Percentiles rank a stretch among this genome's conserved stretches.
Conservation (phyloP, 192 early-diverging fungal species). For the Lunasporangiospora selenospora region DNA sequence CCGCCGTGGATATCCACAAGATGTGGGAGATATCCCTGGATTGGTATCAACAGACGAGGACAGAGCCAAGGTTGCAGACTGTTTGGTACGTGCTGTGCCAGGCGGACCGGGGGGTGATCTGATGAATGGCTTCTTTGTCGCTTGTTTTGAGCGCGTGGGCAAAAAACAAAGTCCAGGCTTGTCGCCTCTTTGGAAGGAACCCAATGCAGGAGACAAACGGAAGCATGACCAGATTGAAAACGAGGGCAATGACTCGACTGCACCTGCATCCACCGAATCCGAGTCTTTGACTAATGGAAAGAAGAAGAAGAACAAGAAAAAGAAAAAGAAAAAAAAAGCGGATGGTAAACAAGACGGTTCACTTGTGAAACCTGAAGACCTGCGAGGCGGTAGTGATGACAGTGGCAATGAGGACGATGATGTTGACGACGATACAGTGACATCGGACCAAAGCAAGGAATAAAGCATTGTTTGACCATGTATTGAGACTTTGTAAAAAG, state of each 20-base stretch:
- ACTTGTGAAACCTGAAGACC: too few relatives aligned
- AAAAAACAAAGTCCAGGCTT: slow-evolving; percentile 18
- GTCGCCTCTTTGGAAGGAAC: slow-evolving; percentile 21
- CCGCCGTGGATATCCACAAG: slow-evolving; percentile 72
- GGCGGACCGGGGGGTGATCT: slow-evolving; percentile 83
- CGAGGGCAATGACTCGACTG: background rate
- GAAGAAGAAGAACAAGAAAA: slow-evolving; percentile 49
- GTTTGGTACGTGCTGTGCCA: slow-evolving; percentile 69
- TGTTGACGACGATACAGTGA: too few relatives aligned
- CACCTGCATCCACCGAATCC: background rate
- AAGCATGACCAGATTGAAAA: slow-evolving; percentile 7
- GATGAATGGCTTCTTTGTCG: slow-evolving; percentile 98
- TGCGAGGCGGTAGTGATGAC: too few relatives aligned
- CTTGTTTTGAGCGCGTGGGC: slow-evolving; percentile 80
- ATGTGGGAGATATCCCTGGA: slow-evolving; percentile 51
- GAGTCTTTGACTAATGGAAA: background rate
- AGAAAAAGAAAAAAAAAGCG: slow-evolving; percentile 23
- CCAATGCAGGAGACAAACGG: slow-evolving; percentile 22
- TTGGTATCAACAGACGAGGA: slow-evolving; percentile 37
- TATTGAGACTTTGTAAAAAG: too few relatives aligned
- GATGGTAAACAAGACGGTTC: too few relatives aligned
- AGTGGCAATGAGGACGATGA: too few relatives aligned
- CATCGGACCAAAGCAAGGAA: too few relatives aligned
- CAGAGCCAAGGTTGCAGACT: slow-evolving; percentile 42
- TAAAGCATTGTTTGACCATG: too few relatives aligned